Base-by-base conservation (phyloP, 2,329 filamentous ascomycete species). In the Ceratocystis harringtonii region DNA sequence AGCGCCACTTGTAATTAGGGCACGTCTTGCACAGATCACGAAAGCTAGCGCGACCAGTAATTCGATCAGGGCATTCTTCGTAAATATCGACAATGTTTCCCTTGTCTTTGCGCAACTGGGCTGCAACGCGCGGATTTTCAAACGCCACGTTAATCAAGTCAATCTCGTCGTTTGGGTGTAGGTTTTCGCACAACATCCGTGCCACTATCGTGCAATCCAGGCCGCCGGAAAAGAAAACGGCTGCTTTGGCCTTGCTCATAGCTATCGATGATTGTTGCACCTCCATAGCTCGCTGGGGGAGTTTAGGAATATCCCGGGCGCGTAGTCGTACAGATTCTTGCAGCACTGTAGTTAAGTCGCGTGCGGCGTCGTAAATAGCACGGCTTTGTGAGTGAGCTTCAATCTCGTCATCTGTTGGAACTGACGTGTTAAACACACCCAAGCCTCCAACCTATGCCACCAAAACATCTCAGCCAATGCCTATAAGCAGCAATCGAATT, bases 101-200 rank as follows among this genome's bases (percentile, higher is more conserved):
- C 19, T 68, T 68, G 0, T 72, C 71, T 2, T 70, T 66, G 22
- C 77, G 77, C 12, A 82, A 75, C 55, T 83, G 79, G 2, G 79
- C 84, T 67, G 81, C 85, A 69, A 86, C 83, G 41, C 89, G 82
- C 0, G 92, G 92, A 69, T 99, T 99, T 74, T 99, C 90, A 71
- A 99, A 99, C 0, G 92, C 94, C 58, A 99, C 92, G 70, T 99
- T 99, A 69, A 99, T 81, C 7, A 99, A 79, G 72, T 97, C 94
- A 68, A 99, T 85, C 1, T 81, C 78, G 71, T 95, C 86, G 3
- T 80, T 75, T 0, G 72, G 15, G 0, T 89, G 88, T 1, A 97
- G 73, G 1, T 95, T 75, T 12, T 95, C 87, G 72, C 96, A 89
- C 10, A 83, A 79, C 28, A 97, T 76, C 55, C 91, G 84, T 25